Base-by-base conservation (phyloP, 2,329 filamentous ascomycete genomes). In the Tolypocladium inflatum region DNA sequence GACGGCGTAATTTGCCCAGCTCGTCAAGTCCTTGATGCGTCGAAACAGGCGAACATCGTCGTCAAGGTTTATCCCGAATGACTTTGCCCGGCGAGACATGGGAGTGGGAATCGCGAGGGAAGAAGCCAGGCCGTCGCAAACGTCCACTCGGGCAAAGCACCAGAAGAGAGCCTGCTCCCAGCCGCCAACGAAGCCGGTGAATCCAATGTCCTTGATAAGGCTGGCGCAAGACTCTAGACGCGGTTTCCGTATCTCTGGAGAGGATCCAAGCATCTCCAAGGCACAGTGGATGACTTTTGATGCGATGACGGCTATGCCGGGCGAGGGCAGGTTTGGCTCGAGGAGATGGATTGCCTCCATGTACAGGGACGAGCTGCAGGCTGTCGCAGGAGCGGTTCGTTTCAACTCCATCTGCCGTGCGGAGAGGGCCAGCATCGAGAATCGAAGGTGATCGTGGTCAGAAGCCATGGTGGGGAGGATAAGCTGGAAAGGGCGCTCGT, bases 121-220 rank as follows among this genome's bases (percentile, higher is more conserved):
- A 5, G 77, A 79, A 9, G 81, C 80, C 7, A 81, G 69, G 0
- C 77, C 78, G n/a, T 79, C 78, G 57, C 77, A 80, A 30, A 81
- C 74, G 61, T 81, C 78, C 78, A 82, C 81, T 9, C 78, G 72
- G 0, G 78, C 78, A 66, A 80, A 81, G 57, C 77, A 80, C 79
- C 79, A 82, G 59, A 81, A 82, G 0, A 82, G 66, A 2, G 79
- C 78, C 62, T 80, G 75, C 19, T 79, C 72, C 3, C 79, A 70
- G 3, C 77, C 77, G 0, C 77, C 78, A 0, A 74, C 75, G 59
- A 80, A 79, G 0, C 79, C 79, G 60, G 80, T 76, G 45, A 81
- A 78, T 1, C 75, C 77, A 3, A 77, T 74, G 0, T 79, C 75
- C 61, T 79, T 73, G 61, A 81, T 76, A 0, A 81, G 66, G 55